phyloP scores from a whole-genome alignment of 441 rosid species.

The Pelargonium myrrhifolium region DNA sequence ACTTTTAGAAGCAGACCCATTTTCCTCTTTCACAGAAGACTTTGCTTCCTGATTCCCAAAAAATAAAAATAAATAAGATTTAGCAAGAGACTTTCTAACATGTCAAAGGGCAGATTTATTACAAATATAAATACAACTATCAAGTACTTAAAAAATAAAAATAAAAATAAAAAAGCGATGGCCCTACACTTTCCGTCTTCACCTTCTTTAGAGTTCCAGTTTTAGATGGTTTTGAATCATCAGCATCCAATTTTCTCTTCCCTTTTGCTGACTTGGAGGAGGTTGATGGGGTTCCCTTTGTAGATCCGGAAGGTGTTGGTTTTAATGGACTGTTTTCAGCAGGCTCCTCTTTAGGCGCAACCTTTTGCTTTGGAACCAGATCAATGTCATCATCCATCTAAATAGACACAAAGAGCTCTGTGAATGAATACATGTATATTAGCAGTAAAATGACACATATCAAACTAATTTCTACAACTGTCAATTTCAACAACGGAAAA shows the following conservation, averaged over 20 bases:
- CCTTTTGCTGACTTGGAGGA: constrained; percentile 75
- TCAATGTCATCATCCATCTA: constrained; percentile 60
- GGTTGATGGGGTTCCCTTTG: constrained; percentile 59
- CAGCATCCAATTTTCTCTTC: constrained; percentile 69
- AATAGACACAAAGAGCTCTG: constrained; percentile 8
- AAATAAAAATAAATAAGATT: constrained; percentile 14
- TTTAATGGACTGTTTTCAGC: constrained; percentile 64
- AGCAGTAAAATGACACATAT: neutral
- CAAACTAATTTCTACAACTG: neutral
- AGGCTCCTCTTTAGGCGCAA: constrained; percentile 66
- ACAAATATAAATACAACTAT: constrained; percentile 7
- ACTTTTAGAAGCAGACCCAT: constrained; percentile 30
- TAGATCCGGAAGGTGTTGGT: constrained; percentile 47
- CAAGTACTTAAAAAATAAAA: neutral
- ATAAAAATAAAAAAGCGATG: constrained; percentile 7
- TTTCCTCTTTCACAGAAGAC: constrained; percentile 53
- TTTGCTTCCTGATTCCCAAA: constrained; percentile 51
- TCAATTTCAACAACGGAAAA: too few species aligned
- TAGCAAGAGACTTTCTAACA: neutral
- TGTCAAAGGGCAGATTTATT: neutral
- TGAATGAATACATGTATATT: neutral
- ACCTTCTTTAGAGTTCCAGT: constrained; percentile 65
- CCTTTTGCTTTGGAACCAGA: constrained; percentile 60
- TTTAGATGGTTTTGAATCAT: constrained; percentile 53
- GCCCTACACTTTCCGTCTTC: constrained; percentile 71